A percentile compares a stretch with the other conserved stretches of the same genome.
These are phyloP conservation scores for Xylariaceae sp. DNA, from an alignment of 2,329 filamentous ascomycete genomes.

Conservation along the genomic window DNA sequence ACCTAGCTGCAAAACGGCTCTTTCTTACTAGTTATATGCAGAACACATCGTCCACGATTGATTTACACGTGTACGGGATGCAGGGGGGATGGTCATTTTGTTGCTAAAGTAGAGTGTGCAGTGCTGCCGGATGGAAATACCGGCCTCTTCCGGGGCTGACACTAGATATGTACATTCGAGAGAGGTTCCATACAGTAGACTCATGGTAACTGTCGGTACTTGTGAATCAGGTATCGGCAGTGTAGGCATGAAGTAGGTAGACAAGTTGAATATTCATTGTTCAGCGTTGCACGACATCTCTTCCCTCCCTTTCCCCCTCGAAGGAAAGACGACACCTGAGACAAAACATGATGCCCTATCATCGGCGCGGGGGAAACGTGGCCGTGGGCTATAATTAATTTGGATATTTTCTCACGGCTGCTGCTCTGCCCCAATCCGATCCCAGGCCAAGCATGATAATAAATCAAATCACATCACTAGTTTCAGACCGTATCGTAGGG, in stretches of 20 bases:
- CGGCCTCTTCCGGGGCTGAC: not conserved
- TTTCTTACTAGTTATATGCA: not conserved
- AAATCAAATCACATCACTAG: too few species aligned
- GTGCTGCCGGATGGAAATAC: not conserved
- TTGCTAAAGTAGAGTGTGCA: not conserved
- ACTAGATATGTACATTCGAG: not conserved
- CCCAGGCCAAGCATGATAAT: too few species aligned
- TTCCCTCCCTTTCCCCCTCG: too few species aligned
- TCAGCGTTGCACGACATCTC: not conserved
- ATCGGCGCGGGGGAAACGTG: slow-evolving; percentile 14
- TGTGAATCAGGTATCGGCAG: too few species aligned
- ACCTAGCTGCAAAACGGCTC: not conserved
- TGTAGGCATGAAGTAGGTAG: too few species aligned
- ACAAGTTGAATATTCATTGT: not conserved
- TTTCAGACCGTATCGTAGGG: too few species aligned
- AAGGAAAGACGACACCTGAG: not conserved
- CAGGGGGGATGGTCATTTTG: not conserved
- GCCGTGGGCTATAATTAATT: slow-evolving; percentile 2
- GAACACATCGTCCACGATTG: not conserved
- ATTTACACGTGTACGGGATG: not conserved
- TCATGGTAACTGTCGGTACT: too few species aligned
- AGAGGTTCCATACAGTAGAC: not conserved
- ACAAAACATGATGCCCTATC: not conserved
- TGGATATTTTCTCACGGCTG: not conserved
- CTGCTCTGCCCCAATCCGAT: not conserved